phyloP scores from a whole-genome alignment of 2,329 filamentous ascomycete species.

The Trichoderma harzianum region DNA sequence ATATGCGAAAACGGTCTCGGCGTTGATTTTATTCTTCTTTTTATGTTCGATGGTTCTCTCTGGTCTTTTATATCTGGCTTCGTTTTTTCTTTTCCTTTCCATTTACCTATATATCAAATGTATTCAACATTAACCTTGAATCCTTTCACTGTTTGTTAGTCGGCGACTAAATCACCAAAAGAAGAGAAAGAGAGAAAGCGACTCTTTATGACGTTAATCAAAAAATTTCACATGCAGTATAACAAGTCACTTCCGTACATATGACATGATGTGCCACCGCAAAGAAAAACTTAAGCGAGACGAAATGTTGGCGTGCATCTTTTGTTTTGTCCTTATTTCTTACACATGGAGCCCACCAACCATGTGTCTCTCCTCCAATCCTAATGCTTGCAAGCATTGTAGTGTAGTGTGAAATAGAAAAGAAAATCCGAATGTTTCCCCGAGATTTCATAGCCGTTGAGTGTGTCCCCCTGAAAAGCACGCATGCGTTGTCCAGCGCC shows the following conservation, averaged over 20 bases:
- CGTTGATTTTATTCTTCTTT: not conserved
- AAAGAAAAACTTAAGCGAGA: not conserved
- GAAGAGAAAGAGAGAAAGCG: not conserved
- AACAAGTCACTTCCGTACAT: not conserved
- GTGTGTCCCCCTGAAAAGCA: not conserved
- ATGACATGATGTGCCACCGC: not conserved
- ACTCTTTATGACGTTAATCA: not conserved
- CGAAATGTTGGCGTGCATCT: not conserved
- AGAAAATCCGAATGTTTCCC: not conserved
- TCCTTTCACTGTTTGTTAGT: not conserved
- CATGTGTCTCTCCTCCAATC: not conserved
- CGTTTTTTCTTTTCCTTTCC: not conserved
- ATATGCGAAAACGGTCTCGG: constrained; percentile 1
- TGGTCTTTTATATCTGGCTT: not conserved
- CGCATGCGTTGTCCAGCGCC: not conserved
- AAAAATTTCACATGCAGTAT: not conserved
- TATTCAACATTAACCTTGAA: not conserved
- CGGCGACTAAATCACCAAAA: not conserved
- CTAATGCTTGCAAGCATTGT: not conserved
- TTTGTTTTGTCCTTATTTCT: not conserved
- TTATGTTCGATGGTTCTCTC: not conserved
- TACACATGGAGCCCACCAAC: not conserved
- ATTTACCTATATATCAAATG: not conserved
- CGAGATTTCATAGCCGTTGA: not conserved
- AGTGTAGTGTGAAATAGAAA: not conserved